Percentiles rank a stretch among this genome's conserved stretches.
These are phyloP conservation scores for Boletus semigastroideus DNA, from an alignment of 1,284 basidiomycete genomes.

Conservation along the genomic window DNA sequence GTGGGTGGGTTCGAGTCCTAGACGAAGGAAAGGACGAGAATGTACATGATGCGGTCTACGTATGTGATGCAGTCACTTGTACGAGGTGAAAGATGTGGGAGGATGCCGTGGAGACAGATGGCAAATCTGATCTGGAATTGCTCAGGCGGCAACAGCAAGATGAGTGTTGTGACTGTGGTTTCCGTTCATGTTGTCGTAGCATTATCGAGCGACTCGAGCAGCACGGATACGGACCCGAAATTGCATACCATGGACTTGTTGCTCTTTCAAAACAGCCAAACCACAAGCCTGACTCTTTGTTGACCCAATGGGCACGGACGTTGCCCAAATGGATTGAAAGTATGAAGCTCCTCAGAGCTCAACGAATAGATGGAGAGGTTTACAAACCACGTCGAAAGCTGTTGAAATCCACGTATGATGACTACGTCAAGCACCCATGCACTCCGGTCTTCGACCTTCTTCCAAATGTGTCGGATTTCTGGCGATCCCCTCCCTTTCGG, in stretches of 20 bases:
- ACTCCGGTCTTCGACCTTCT: conserved; percentile 5
- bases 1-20: conserved; percentile 34
- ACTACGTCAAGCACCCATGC: background rate
- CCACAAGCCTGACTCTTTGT: background rate
- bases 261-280: conserved; percentile 5
- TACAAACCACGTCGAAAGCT: conserved; percentile 9
- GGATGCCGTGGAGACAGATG: no score
- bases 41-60: no score
- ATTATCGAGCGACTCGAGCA: no score
- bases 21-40: no score
- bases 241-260: no score
- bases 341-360: conserved; percentile 5
- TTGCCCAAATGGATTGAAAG: conserved; percentile 3
- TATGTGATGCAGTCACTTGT: no score
- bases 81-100: no score
- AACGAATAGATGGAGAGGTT: conserved; percentile 7
- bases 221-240: no score
- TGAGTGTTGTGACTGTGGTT: no score
- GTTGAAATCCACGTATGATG: background rate
- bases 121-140: no score
- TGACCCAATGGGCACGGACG: background rate
- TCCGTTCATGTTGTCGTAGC: no score
- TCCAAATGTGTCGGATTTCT: conserved; percentile 12
- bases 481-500: conserved; percentile 3
- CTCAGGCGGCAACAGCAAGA: no score